Conservation (phyloP, 257 asterid species). For the Solanum okadae region DNA sequence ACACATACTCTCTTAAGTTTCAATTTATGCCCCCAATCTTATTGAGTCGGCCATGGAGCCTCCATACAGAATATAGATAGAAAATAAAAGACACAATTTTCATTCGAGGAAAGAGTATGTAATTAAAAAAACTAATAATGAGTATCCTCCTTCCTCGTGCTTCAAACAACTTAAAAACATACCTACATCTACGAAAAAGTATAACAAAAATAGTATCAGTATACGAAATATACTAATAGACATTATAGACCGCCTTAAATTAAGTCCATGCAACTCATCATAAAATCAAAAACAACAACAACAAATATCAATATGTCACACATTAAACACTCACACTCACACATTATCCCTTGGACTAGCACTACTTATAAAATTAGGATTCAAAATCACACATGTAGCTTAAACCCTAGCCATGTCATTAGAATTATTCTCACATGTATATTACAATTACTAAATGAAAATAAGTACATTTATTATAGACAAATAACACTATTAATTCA, state of each 20-base stretch:
- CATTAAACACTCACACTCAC: background rate
- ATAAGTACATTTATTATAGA: background rate
- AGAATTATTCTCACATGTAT: background rate
- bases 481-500: background rate
- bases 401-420: background rate
- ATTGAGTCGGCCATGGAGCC: too few species aligned
- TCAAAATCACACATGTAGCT: background rate
- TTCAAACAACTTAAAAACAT: background rate
- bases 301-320: background rate
- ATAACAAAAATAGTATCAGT: background rate
- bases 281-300: background rate
- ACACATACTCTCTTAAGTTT: too few species aligned
- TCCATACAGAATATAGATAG: too few species aligned
- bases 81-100: too few species aligned
- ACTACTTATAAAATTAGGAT: background rate
- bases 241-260: background rate
- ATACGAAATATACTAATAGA: too few species aligned
- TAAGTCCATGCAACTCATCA: background rate
- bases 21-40: too few species aligned
- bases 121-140: background rate
- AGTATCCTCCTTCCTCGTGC: background rate
- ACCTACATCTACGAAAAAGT: background rate
- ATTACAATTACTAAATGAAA: too few species aligned
- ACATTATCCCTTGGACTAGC: background rate
- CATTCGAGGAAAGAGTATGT: background rate